Percentiles rank a stretch among this genome's conserved stretches.
Conservation (phyloP, 2,329 filamentous ascomycete species). For the Diaporthe amygdali region DNA sequence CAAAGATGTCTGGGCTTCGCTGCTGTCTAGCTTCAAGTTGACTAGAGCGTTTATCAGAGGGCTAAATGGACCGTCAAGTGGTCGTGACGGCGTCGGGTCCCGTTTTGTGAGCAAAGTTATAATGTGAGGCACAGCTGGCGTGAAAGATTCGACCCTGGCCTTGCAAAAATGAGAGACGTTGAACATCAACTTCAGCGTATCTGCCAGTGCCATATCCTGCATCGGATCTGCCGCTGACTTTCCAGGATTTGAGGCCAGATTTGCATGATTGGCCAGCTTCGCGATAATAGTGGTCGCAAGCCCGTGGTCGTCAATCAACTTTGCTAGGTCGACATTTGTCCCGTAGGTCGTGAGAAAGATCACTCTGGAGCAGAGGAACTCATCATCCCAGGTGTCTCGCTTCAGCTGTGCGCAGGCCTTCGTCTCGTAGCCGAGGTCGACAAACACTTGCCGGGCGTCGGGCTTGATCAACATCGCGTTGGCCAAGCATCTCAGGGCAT, state of each 20-base stretch:
- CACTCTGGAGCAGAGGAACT: conserved; percentile 83
- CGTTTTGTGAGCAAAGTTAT: conserved; percentile 70
- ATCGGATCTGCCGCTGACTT: conserved; percentile 57
- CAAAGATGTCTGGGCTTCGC: conserved; percentile 58
- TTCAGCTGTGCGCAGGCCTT: conserved; percentile 75
- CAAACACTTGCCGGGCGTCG: conserved; percentile 73
- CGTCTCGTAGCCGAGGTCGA: conserved; percentile 70
- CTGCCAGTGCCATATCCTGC: conserved; percentile 79
- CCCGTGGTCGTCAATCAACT: conserved; percentile 68
- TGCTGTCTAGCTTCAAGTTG: conserved; percentile 72
- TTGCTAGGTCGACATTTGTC: conserved; percentile 69
- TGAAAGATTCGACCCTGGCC: conserved; percentile 66
- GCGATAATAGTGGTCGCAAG: conserved; percentile 72
- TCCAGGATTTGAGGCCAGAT: conserved; percentile 37
- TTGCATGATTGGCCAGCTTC: conserved; percentile 74
- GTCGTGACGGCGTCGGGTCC: conserved; percentile 63
- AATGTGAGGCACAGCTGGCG: conserved; percentile 70
- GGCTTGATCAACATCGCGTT: conserved; percentile 79
- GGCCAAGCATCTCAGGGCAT: conserved; percentile 81
- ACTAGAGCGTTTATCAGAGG: conserved; percentile 81
- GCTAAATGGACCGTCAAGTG: conserved; percentile 74
- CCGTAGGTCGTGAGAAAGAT: conserved; percentile 82
- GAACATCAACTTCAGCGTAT: conserved; percentile 88
- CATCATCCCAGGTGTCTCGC: conserved; percentile 78
- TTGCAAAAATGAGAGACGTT: conserved; percentile 82